Conservation (phyloP, 2,329 filamentous ascomycete species). For the Colletotrichum lentis region DNA sequence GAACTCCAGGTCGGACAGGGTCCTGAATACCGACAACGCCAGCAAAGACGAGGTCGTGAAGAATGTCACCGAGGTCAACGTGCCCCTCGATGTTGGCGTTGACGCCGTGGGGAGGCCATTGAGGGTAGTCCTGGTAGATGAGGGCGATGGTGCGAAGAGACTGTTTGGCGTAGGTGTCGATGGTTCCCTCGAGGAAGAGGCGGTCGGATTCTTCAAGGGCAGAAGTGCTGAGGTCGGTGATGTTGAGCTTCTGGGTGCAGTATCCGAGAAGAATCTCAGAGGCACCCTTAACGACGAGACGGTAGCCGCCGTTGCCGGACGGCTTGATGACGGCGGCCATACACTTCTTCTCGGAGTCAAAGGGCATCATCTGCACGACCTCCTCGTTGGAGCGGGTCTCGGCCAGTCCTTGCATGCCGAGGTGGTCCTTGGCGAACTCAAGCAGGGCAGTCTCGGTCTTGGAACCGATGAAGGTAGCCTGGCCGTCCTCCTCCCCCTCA, state of each 20-base stretch:
- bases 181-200: constrained; percentile 61
- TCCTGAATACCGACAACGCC: constrained; percentile 77
- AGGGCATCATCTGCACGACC: constrained; percentile 61
- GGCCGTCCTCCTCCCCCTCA: constrained; percentile 58
- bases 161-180: constrained; percentile 66
- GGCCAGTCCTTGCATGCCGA: constrained; percentile 58
- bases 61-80: constrained; percentile 62
- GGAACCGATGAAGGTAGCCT: constrained; percentile 60
- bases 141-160: constrained; percentile 82
- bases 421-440: constrained; percentile 58
- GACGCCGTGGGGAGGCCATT: constrained; percentile 72
- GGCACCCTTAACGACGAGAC: constrained; percentile 63
- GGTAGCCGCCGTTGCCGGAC: constrained; percentile 52
- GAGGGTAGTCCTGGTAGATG: constrained; percentile 76
- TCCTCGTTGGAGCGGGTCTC: constrained; percentile 57
- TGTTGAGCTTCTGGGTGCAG: constrained; percentile 52
- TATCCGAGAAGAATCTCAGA: constrained; percentile 63
- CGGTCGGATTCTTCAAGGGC: constrained; percentile 52
- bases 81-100: constrained; percentile 70
- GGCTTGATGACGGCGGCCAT: constrained; percentile 65
- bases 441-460: constrained; percentile 66
- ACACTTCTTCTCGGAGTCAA: constrained; percentile 64
- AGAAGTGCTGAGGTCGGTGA: constrained; percentile 64
- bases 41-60: constrained; percentile 73
- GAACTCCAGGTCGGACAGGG: constrained; percentile 70